Evolutionary conservation across 768 basidiomycete genomes (phyloP), one percentile per base, ranked within the genome.

Genomic region (Hysterangium stoloniferum): DNA sequence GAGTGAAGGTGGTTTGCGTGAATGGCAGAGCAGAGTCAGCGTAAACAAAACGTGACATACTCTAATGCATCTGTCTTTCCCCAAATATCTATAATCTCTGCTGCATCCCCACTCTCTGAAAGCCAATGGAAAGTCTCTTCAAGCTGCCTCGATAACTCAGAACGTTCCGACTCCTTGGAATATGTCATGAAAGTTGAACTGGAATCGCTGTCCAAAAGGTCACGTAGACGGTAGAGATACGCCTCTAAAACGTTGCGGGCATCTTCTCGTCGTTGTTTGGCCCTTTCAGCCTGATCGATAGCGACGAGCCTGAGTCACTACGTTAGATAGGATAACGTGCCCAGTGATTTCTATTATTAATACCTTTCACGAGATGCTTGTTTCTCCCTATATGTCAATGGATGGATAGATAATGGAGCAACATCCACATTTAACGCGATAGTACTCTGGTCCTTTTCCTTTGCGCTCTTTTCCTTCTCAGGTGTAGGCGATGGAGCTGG

Each of bases 221-320:
- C 92, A 19, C 89, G 82, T 29, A 96, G 68, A 53, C 84, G 78
- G 70, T 99, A 99, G n/a, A 98, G 67, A 62, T 96, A 96, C 28
- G 84, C 80, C 66, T 99, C 96, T 45, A 99, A 79, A 22, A 77
- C 73, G 66, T 99, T 99, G 27, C 85, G 76, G 2, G 91, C 90
- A 64, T 98, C 96, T 59, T 94, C 94, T 28, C 82, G 82, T 47
- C 80, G 79, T 28, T 72, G 74, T 64, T 89, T 91, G 15, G 81
- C 76, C 2, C 73, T 69, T 68, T 98, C 94, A 48, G 84, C 81
- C 6, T 71, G 64, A 57, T 95, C 88, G 53, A 95, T 73, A 8
- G 82, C 79, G 11, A 84, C 78, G 9, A 99, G 72, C 62, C 94
- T 96, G 54, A 31, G 20, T 19, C 22, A 34, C 42, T 9, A 24